phyloP scores from a whole-genome alignment of 139 green algal species.

The Tetradesmus lagerheimii region DNA sequence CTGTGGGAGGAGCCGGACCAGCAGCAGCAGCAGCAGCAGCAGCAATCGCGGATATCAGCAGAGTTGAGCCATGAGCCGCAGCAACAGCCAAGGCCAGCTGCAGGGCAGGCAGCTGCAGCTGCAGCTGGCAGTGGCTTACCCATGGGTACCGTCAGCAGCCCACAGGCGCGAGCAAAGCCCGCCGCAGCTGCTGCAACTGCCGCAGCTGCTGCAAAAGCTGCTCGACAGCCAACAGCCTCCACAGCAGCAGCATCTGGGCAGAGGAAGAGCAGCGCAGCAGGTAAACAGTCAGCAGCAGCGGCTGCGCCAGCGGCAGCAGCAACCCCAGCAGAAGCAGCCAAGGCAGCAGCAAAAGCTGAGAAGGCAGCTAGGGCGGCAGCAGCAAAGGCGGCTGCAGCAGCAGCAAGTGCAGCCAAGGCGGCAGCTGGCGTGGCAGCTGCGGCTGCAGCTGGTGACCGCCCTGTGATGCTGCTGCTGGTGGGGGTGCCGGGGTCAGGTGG shows the following conservation, averaged over 20 bases:
- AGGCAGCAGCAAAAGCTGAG: conserved; percentile 14
- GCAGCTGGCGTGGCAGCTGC: not conserved
- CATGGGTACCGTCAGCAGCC: not conserved
- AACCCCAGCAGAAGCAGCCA: not conserved
- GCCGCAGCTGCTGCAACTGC: not conserved
- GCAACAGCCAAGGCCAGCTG: not conserved
- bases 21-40: conserved; percentile 42
- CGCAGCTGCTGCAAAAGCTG: not conserved
- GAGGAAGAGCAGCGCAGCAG: not conserved
- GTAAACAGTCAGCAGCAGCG: not conserved
- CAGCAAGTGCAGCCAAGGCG: not conserved
- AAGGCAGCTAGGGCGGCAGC: not conserved
- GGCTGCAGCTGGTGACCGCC: not conserved
- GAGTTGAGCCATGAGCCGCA: not conserved
- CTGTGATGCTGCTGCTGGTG: conserved; percentile 23
- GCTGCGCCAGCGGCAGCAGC: not conserved
- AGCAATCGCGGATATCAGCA: not conserved
- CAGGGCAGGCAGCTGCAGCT: not conserved
- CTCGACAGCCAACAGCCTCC: not conserved
- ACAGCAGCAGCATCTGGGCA: not conserved
- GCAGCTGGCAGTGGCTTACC: not conserved
- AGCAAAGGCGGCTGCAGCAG: conserved; percentile 16
- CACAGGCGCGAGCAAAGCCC: not conserved
- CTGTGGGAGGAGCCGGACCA: conserved; percentile 9
- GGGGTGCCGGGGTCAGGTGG: conserved; percentile 8